Percentiles rank a stretch among this genome's conserved stretches.
These are phyloP conservation scores for Skeletonema potamos DNA, from an alignment of 108 stramenopile genomes.

Conservation along the genomic window DNA sequence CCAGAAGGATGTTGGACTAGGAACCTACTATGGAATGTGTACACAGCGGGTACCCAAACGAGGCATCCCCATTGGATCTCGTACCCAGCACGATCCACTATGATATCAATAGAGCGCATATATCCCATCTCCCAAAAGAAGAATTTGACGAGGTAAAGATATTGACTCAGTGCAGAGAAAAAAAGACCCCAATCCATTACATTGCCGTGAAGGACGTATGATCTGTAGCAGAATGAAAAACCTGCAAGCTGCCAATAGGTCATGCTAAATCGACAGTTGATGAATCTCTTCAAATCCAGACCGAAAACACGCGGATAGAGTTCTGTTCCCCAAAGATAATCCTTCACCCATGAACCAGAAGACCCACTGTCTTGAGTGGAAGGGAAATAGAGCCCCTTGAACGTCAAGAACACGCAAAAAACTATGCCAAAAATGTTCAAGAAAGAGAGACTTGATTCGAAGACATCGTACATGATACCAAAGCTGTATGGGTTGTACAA, in stretches of 20 bases:
- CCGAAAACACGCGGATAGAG: slow-evolving; percentile 95
- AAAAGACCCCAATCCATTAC: slow-evolving; percentile 48
- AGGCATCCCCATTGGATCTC: slow-evolving; percentile 99
- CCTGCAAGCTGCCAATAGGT: slow-evolving; percentile 93
- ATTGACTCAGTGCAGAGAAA: slow-evolving; percentile 48
- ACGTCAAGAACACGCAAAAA: slow-evolving; percentile 78
- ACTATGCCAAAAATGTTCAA: slow-evolving; percentile 93
- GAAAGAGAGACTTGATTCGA: slow-evolving; percentile 66
- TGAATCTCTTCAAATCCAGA: slow-evolving; percentile 95
- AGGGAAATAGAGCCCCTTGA: slow-evolving; percentile 91
- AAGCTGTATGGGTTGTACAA: slow-evolving; percentile 37
- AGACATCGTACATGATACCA: slow-evolving; percentile 79
- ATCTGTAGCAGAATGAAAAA: slow-evolving; percentile 66
- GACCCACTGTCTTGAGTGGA: slow-evolving; percentile 88
- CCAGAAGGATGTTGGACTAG: slow-evolving; percentile 83
- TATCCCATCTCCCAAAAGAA: slow-evolving; percentile 99
- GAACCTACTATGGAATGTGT: slow-evolving; percentile 88
- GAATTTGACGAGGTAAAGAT: slow-evolving; percentile 97
- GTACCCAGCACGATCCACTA: slow-evolving; percentile 87
- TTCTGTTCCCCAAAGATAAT: slow-evolving; percentile 99
- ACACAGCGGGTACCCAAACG: slow-evolving; percentile 97
- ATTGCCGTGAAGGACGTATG: slow-evolving; percentile 42
- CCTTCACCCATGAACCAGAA: slow-evolving; percentile 82
- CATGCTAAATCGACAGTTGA: slow-evolving; percentile 98
- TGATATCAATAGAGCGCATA: slow-evolving; percentile 98